Percentiles rank a stretch among this genome's conserved stretches.
phyloP scores from a whole-genome alignment of 116 monocot genomes.

The Zostera marina region DNA sequence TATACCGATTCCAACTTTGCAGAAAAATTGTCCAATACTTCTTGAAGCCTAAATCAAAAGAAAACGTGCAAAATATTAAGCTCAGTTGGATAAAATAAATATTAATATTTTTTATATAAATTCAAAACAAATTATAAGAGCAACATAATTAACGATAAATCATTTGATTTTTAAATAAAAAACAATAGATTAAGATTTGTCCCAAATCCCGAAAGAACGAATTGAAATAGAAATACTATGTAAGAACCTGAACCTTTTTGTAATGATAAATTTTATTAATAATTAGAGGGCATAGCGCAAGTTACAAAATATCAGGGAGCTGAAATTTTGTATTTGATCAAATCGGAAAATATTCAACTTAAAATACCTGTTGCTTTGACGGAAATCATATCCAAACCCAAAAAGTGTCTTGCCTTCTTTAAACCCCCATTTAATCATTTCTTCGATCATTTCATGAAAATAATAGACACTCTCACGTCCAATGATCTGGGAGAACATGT shows the following conservation, averaged over 20 bases:
- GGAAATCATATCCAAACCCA: slow-evolving; percentile 98
- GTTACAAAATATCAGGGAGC: no score
- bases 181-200: no score
- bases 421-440: slow-evolving; percentile 94
- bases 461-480: slow-evolving; percentile 60
- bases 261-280: no score
- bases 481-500: slow-evolving; percentile 36
- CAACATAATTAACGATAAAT: background rate
- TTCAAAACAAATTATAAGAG: no score
- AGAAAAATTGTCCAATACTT: slow-evolving; percentile 59
- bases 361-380: slow-evolving; percentile 87
- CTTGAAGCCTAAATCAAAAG: slow-evolving; percentile 47
- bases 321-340: no score
- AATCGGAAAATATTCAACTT: background rate
- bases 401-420: slow-evolving; percentile 97
- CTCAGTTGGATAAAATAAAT: no score
- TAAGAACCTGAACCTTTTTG: no score
- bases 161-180: slow-evolving; percentile 1
- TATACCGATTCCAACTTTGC: slow-evolving; percentile 65
- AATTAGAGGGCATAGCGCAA: no score
- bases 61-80: no score
- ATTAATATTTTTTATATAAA: no score
- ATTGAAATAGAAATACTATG: no score
- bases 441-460: slow-evolving; percentile 93
- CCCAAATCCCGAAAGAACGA: no score